Percentiles rank a stretch among this genome's conserved stretches.
phyloP scores from a whole-genome alignment of 106 monocot species.

The Dendrobium chrysotoxum region DNA sequence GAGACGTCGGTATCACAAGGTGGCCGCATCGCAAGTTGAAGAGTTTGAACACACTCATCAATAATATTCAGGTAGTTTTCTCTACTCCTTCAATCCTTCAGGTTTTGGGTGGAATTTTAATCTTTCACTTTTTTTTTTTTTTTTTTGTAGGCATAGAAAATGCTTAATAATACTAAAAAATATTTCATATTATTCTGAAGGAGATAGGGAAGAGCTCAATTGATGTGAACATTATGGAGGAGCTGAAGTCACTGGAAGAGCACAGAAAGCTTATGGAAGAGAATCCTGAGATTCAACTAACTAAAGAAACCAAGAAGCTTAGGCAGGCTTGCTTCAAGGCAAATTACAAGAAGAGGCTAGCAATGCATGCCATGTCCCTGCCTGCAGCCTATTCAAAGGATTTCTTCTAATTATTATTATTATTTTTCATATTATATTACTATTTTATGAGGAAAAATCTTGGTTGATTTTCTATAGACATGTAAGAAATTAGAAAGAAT shows the following conservation, averaged over 20 bases:
- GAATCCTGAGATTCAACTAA: constrained; percentile 53
- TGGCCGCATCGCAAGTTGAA: constrained; percentile 94
- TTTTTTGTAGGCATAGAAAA: background rate
- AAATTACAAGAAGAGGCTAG: constrained; percentile 59
- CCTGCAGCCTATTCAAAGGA: background rate
- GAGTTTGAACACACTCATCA: constrained; percentile 73
- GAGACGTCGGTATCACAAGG: constrained; percentile 63
- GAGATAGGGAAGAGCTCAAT: constrained; percentile 42
- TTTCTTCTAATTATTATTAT: background rate
- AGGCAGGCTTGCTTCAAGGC: constrained; percentile 92
- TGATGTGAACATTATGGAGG: constrained; percentile 28
- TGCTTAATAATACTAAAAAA: background rate
- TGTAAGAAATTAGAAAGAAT: too few relatives aligned
- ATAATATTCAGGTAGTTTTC: constrained; percentile 43
- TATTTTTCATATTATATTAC: too few relatives aligned
- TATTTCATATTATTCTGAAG: constrained; percentile 6
- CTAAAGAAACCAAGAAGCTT: constrained; percentile 63
- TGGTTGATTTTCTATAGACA: too few relatives aligned
- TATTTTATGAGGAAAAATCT: too few relatives aligned
- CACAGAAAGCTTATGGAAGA: constrained; percentile 53
- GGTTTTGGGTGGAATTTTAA: background rate
- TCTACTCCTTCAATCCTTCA: background rate
- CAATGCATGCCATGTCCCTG: constrained; percentile 6
- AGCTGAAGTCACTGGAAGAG: constrained; percentile 45
- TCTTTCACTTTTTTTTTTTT: background rate